A percentile compares a stretch with the other conserved stretches of the same genome.
Conservation (phyloP, 1,139 yeast species). For the Spencermartinsiella ligniputridi region DNA sequence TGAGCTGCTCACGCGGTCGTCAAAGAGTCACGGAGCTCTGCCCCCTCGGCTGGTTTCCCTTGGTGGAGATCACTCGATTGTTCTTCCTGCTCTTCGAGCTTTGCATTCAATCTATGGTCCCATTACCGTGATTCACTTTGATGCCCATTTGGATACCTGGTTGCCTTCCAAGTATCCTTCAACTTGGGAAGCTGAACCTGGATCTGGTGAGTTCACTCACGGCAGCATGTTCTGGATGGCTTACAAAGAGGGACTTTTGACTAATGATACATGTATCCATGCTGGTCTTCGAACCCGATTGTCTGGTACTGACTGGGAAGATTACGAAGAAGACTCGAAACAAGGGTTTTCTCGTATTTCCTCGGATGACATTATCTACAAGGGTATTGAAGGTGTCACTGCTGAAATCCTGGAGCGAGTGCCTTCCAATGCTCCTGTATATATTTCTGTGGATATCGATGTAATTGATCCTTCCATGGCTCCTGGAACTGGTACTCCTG, state of each 20-base stretch:
- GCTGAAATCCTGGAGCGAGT: conserved; percentile 50
- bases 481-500: conserved; percentile 82
- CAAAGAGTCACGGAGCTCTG: conserved; percentile 8
- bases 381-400: conserved; percentile 43
- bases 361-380: conserved; percentile 66
- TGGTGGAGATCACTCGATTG: conserved; percentile 56
- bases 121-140: conserved; percentile 68
- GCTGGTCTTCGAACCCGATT: conserved; percentile 59
- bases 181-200: conserved; percentile 20
- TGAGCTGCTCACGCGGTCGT: conserved; percentile 51
- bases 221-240: conserved; percentile 73
- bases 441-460: conserved; percentile 72
- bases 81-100: conserved; percentile 64
- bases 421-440: conserved; percentile 55
- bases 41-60: conserved; percentile 21
- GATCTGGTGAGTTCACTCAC: conserved; percentile 46
- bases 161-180: conserved; percentile 36
- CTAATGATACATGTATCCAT: conserved; percentile 53
- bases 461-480: conserved; percentile 77
- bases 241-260: conserved; percentile 52
- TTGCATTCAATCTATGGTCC: conserved; percentile 57
- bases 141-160: conserved; percentile 75
- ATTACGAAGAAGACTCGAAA: conserved; percentile 58
- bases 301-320: conserved; percentile 33
- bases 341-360: conserved; percentile 61